A percentile compares a stretch with the other conserved stretches of the same genome.
phyloP scores from a whole-genome alignment of 257 asterid species.

The Nicotiana benthamiana region DNA sequence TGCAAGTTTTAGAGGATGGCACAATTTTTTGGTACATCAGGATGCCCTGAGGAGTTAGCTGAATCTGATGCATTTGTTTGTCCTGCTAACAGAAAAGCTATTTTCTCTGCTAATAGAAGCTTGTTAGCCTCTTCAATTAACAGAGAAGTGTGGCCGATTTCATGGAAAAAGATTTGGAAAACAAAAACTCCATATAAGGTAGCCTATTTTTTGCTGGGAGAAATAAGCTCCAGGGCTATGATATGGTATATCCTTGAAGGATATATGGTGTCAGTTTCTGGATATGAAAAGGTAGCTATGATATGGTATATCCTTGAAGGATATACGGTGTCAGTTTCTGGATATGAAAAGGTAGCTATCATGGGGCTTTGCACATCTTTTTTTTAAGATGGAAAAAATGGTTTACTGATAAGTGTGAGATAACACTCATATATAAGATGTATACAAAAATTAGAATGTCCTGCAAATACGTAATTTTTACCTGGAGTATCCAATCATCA shows the following conservation, averaged over 20 bases:
- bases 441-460: background rate
- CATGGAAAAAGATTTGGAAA: background rate
- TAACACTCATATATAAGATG: background rate
- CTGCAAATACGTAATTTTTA: background rate
- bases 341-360: background rate
- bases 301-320: background rate
- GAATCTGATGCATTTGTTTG: background rate
- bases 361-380: background rate
- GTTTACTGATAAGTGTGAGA: background rate
- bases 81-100: background rate
- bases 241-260: background rate
- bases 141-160: background rate
- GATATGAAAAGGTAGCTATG: background rate
- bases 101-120: background rate
- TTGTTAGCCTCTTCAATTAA: background rate
- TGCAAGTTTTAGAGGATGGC: background rate
- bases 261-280: background rate
- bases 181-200: background rate
- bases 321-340: background rate
- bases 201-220: background rate
- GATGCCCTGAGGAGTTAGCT: background rate
- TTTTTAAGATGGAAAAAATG: background rate
- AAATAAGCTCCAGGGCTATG: background rate
- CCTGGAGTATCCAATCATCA: slow-evolving; percentile 2
- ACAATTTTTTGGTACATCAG: background rate